Evolutionary conservation across 2,329 filamentous ascomycete species (phyloP), one percentile per base, ranked within the genome.

Genomic region (Penicillium griseofulvum): DNA sequence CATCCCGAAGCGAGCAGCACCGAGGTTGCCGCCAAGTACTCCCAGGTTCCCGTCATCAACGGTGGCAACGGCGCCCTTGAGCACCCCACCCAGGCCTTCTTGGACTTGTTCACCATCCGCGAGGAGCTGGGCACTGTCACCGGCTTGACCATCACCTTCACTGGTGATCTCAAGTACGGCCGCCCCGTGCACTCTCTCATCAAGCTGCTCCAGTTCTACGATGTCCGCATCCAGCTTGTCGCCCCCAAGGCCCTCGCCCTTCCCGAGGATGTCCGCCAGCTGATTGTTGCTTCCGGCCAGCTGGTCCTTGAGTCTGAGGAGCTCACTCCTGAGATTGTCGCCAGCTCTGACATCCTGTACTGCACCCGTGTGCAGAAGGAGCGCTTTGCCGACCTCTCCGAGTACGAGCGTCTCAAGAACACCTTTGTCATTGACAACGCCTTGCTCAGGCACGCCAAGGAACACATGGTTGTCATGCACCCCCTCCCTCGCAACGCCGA

Each of bases 361-460:
- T 97, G 91, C 80, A 99, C 94, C 1, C 87, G 94, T 16, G 89
- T 99, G 64, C 94, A 99, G 78, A 94, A 94, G 77, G 94, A 99
- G 81, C 86, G 94, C 26, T 99, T 99, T 80, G 81, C 87, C n/a
- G 88, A 87, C 65, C 74, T 87, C 48, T 84, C 83, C 41, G 87
- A 90, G 68, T 99, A 95, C 73, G 91, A 97, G 78, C 79, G 81
- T 55, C 86, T 97, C 66, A 96, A 95, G 85, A 85, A 93, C 74
- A 85, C 86, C 57, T 93, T 97, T 74, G 81, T 96, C 55, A 87
- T 99, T 58, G 90, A 96, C 80, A 96, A 97, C 72, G 85, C 86
- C 66, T 89, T 93, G 19, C 82, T 99, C 68, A 92, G 91, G 80
- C 82, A 92, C 68, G 92, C 94, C 50, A 99, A 99, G 87, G 83